Base-by-base conservation (phyloP, 2,329 filamentous ascomycete species). In the Boeremia lycopersici region DNA sequence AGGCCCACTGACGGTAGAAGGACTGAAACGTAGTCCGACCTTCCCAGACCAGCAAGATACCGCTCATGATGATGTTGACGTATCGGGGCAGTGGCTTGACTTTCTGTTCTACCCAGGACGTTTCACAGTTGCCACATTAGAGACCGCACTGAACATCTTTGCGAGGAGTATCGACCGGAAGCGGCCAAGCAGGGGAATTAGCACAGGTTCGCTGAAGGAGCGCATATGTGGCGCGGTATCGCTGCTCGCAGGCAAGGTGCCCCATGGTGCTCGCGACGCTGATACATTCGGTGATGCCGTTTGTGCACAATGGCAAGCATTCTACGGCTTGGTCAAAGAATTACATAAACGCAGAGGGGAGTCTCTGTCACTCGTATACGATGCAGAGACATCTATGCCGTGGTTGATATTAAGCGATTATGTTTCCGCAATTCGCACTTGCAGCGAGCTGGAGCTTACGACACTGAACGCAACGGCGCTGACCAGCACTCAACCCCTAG, bases 361-460 rank as follows among this genome's bases (percentile, higher is more conserved):
- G 68, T 88, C 90, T 0, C 77, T 98, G 39, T 87, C 90, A 1
- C 79, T 98, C 39, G 85, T 87, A 0, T 86, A 90, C 50, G 95
- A 98, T 67, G 74, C 82, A 0, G 81, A 84, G 42, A 82, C 83
- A 9, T 87, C 88, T 44, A 84, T 93, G 78, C 85, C 91, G 1
- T 97, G 92, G 91, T 83, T 96, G 41, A 82, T 96, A 4, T 89
- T 91, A 65, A 87, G 93, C 1, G 93, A 97, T 74, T 86, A 89
- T 29, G 80, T 96, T 43, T 89, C 90, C 4, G 86, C 89, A 2
- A 83, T 98, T 46, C 84, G 93, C 58, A 86, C 89, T 66, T 96
- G 90, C 76, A 95, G 88, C 71, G 81, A 83, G 42, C 78, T 93
- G 13, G 95, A 99, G 74, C 79, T 86, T 5, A 81, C 96, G 10